A percentile compares a stretch with the other conserved stretches of the same genome.
Conservation (phyloP, 1,139 yeast species). For the Taiozyma onychis region DNA sequence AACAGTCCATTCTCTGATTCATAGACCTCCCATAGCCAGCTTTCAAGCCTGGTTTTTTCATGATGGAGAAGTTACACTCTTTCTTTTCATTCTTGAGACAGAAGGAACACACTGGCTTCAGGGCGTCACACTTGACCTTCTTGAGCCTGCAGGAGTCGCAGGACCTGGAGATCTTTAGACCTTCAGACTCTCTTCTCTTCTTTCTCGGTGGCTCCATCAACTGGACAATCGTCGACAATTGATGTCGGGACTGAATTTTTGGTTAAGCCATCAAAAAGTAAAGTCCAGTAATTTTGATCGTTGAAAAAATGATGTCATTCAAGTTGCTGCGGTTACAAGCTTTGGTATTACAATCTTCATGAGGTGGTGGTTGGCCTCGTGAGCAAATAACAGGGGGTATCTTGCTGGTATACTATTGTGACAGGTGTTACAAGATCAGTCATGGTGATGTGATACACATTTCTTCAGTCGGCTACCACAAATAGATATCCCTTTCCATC, state of each 20-base stretch:
- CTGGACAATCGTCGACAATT: constrained; percentile 29
- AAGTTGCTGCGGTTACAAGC: constrained; percentile 34
- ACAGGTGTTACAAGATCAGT: constrained; percentile 36
- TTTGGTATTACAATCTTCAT: constrained; percentile 32
- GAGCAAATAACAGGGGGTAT: constrained; percentile 32
- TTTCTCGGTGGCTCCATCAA: neutral
- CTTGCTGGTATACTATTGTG: constrained; percentile 30
- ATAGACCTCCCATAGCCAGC: constrained; percentile 20
- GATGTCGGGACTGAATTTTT: constrained; percentile 17
- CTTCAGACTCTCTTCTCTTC: neutral
- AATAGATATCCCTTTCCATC: constrained; percentile 20
- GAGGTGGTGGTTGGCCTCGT: constrained; percentile 28
- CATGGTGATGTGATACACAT: constrained; percentile 29
- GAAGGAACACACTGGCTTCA: constrained; percentile 30
- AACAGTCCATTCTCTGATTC: constrained; percentile 14
- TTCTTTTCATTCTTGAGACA: constrained; percentile 27
- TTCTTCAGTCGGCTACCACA: too few relatives aligned
- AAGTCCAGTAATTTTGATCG: too few relatives aligned
- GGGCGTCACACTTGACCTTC: constrained; percentile 33
- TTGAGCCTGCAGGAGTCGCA: constrained; percentile 35
- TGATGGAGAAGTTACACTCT: constrained; percentile 11
- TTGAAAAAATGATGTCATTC: constrained; percentile 16
- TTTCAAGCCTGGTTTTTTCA: constrained; percentile 21
- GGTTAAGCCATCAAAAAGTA: constrained; percentile 23
- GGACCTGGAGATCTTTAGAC: constrained; percentile 14